Evolutionary conservation across 1,284 basidiomycete genomes (phyloP), one percentile per base, ranked within the genome.

Genomic region (Melampsora larici-populina): DNA sequence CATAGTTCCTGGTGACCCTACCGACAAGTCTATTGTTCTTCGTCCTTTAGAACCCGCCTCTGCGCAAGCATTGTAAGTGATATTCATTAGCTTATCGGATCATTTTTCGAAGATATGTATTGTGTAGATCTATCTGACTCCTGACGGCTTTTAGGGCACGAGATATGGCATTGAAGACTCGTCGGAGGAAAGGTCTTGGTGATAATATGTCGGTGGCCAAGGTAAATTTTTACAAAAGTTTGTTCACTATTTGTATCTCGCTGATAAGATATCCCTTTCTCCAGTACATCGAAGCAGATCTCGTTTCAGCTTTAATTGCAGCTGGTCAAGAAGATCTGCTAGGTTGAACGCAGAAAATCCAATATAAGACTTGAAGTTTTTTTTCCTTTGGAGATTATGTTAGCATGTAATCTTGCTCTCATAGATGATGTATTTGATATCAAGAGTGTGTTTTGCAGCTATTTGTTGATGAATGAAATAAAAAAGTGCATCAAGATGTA

Each of bases 1-100:
- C 58, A 93, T 97, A 82, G 96, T 98, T 18, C 96, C 96, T 79
- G 96, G 95, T 84, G 95, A 98, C 86, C 97, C 97, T 63, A 95
- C 92, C 81, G 97, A 99, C 86, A 93, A 91, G 80, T 91, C 89
- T 80, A 95, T 99, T 85, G 92, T 94, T 85, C 89, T 99, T 79
- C 89, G 95, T 79, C 96, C 97, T 77, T 87, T 99, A 78, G 97
- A 99, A 84, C 97, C 97, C 70, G 97, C 97, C 33, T 94, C 94
- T 66, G 94, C 95, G 15, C 93, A 98, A 83, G 91, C 82, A n/a
- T 81, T 86, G 58, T 84, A 83, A n/a, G 79, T 62, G 29, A 40
- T 26, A 48, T 76, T 46, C 64, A 43, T 43, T 43, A 9, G 36
- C 29, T 31, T 40, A 29, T 15, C n/a, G 13, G n/a, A 0, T 24